Conservation (phyloP, 768 basidiomycete species). For the Xerocomus brunneocitrinus region DNA sequence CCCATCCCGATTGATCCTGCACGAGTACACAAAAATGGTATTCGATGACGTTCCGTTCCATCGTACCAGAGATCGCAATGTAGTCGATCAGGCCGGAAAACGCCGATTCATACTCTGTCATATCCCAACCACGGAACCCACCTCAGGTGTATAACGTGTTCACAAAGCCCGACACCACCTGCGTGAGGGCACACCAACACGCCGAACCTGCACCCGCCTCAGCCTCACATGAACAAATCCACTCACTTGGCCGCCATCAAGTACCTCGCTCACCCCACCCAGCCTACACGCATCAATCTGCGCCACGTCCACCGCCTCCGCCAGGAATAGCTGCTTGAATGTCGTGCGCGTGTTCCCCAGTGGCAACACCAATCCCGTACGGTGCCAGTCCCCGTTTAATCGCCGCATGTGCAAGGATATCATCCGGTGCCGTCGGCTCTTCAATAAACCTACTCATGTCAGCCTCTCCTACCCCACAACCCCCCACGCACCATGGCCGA, state of each 20-base stretch:
- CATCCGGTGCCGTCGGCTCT: slow-evolving; percentile 90
- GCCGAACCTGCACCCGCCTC: slow-evolving; percentile 52
- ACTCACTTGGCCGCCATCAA: slow-evolving; percentile 88
- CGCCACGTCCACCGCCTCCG: slow-evolving; percentile 83
- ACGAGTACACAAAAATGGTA: slow-evolving; percentile 82
- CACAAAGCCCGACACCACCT: slow-evolving; percentile 89
- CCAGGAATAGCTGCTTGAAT: slow-evolving; percentile 93
- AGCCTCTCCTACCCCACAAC: not conserved
- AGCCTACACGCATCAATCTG: slow-evolving; percentile 88
- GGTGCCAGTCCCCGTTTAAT: slow-evolving; percentile 76
- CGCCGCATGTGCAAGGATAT: slow-evolving; percentile 79
- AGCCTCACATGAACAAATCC: slow-evolving; percentile 1
- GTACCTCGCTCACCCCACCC: slow-evolving; percentile 86
- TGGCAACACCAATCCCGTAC: slow-evolving; percentile 84
- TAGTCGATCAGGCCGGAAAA: slow-evolving; percentile 77
- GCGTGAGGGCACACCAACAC: slow-evolving; percentile 89
- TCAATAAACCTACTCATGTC: slow-evolving; percentile 72
- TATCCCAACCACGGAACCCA: slow-evolving; percentile 21
- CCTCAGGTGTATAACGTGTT: slow-evolving; percentile 86
- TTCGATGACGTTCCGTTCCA: slow-evolving; percentile 90
- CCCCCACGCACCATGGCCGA: slow-evolving; percentile 33
- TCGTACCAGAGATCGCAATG: slow-evolving; percentile 78
- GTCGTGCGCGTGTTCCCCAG: slow-evolving; percentile 91
- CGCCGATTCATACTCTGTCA: slow-evolving; percentile 7
- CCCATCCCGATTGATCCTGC: slow-evolving; percentile 78